Evolutionary conservation across 148 eudicot species (phyloP).

Genomic region (Nepenthes gracilis): DNA sequence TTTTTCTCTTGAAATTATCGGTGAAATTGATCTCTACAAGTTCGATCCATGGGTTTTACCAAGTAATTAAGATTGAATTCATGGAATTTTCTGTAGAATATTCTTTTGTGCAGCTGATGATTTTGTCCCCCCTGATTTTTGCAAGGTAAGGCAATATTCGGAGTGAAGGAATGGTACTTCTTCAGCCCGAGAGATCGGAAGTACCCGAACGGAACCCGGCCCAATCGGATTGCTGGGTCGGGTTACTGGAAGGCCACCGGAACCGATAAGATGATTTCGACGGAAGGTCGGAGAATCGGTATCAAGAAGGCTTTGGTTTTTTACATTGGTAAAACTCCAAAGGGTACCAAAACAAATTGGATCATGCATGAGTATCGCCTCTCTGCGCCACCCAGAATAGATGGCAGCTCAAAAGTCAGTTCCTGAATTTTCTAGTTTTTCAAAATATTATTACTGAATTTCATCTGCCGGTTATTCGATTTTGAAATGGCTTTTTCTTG

Average conservation of each 20-base stretch:
- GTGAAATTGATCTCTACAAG: constrained; percentile 68
- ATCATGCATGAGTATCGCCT: constrained; percentile 92
- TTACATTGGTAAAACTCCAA: constrained; percentile 70
- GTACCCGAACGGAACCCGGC: constrained; percentile 78
- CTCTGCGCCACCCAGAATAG: constrained; percentile 29
- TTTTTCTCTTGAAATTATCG: constrained; percentile 46
- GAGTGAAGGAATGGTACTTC: constrained; percentile 85
- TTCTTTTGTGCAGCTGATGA: neutral
- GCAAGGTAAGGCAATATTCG: constrained; percentile 58
- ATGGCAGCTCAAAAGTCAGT: constrained; percentile 43
- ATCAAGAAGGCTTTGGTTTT: constrained; percentile 78
- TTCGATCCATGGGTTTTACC: constrained; percentile 81
- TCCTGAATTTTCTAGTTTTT: neutral
- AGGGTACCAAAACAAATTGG: constrained; percentile 82
- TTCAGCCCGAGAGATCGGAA: constrained; percentile 73
- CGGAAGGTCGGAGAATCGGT: constrained; percentile 50
- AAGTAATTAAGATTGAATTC: constrained; percentile 9
- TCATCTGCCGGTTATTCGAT: neutral
- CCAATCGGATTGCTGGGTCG: constrained; percentile 68
- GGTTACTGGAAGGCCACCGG: constrained; percentile 93
- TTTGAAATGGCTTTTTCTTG: neutral
- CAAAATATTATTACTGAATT: too few species aligned
- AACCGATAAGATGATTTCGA: constrained; percentile 54
- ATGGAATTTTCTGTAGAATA: too few species aligned
- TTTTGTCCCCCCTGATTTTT: neutral